Conservation (phyloP, 257 asterid species). For the Nicotiana knightiana region DNA sequence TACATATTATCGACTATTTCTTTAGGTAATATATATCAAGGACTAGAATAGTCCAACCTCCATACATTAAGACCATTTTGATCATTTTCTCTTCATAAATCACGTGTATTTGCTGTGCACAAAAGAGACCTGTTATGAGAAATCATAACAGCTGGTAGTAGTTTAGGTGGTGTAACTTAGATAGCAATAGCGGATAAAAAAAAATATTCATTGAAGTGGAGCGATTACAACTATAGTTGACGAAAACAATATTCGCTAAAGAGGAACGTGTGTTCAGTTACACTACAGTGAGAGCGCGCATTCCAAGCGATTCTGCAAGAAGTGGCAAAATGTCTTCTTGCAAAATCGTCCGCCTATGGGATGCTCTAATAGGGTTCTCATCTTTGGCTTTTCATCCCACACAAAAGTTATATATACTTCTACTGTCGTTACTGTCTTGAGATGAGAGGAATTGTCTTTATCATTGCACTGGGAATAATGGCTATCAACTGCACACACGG, state of each 20-base stretch:
- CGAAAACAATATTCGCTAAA: not conserved
- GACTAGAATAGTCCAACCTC: too few relatives aligned
- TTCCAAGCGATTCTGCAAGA: not conserved
- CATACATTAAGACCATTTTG: too few relatives aligned
- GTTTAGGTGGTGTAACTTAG: not conserved
- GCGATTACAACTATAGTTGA: not conserved
- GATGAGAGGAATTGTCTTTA: not conserved
- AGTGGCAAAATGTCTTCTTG: not conserved
- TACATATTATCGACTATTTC: too few relatives aligned
- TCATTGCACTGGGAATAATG: constrained; percentile 18
- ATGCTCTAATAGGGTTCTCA: not conserved
- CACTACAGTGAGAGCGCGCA: not conserved
- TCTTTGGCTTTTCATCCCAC: not conserved
- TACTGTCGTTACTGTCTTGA: not conserved
- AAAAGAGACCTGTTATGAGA: too few relatives aligned
- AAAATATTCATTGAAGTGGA: not conserved
- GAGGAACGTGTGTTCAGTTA: not conserved
- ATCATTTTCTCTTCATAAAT: too few relatives aligned
- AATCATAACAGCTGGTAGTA: too few relatives aligned
- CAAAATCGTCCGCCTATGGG: not conserved
- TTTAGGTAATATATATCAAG: too few relatives aligned
- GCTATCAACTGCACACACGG: constrained; percentile 18
- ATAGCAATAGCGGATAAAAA: not conserved
- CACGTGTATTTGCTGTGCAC: too few relatives aligned
- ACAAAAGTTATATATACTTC: not conserved